Conservation (phyloP, 2,329 filamentous ascomycete species). For the Ceratocystis albifundus region DNA sequence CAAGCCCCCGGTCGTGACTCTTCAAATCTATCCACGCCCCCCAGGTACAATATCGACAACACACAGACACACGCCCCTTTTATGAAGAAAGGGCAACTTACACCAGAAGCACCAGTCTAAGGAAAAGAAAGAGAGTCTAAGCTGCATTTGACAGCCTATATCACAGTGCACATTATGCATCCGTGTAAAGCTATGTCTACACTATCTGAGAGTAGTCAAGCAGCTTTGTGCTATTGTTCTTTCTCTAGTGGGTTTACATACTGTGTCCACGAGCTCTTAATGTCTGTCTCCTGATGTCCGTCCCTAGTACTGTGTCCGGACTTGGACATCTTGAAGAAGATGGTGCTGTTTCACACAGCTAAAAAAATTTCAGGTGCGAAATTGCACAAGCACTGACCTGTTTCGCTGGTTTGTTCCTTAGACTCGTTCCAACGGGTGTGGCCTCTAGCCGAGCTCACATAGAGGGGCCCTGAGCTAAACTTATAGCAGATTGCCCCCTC, state of each 20-base stretch:
- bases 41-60: neutral
- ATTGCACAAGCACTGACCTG: neutral
- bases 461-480: too few species aligned
- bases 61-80: neutral
- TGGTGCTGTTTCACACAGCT: neutral
- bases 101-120: neutral
- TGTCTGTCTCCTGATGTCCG: too few species aligned
- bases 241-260: too few species aligned
- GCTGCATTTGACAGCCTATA: neutral
- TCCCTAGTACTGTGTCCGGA: too few species aligned
- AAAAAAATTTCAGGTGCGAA: neutral
- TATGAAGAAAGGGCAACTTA: neutral
- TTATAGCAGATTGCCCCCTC: too few species aligned
- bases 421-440: neutral
- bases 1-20: neutral
- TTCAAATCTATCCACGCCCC: neutral
- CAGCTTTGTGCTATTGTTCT: neutral
- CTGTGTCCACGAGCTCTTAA: too few species aligned
- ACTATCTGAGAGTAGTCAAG: neutral
- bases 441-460: too few species aligned
- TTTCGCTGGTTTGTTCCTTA: neutral
- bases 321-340: neutral
- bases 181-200: neutral
- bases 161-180: neutral
- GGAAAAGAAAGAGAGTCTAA: neutral